Percentiles rank a stretch among this genome's conserved stretches.
These are phyloP conservation scores for Fraxinus angustifolia DNA, from an alignment of 305 asterid species.

Conservation along the genomic window DNA sequence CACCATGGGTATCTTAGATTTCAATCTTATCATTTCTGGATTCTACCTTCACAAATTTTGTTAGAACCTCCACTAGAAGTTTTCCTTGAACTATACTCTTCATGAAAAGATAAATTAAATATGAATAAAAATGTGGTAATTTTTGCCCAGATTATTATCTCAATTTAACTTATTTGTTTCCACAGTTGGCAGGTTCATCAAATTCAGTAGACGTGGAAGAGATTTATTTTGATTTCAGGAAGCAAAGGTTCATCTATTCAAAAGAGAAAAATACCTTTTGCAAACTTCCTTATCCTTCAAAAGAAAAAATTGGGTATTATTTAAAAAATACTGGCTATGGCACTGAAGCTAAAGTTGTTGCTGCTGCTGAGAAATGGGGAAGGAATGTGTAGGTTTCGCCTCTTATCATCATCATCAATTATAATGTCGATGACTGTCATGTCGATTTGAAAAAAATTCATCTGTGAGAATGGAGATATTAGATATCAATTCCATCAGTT, in stretches of 20 bases:
- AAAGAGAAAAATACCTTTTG: slow-evolving; percentile 61
- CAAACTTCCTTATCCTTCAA: slow-evolving; percentile 89
- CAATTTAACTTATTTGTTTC: slow-evolving; percentile 19
- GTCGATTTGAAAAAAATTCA: slow-evolving; percentile 12
- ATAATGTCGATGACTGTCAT: not conserved
- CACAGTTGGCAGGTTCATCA: slow-evolving; percentile 70
- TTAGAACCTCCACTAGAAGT: not conserved
- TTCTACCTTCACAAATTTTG: slow-evolving; percentile 11
- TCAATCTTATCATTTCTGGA: not conserved
- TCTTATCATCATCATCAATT: not conserved
- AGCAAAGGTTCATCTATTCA: slow-evolving; percentile 85
- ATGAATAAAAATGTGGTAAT: slow-evolving; percentile 2
- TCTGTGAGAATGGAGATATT: slow-evolving; percentile 21
- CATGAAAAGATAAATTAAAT: not conserved
- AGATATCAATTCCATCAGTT: slow-evolving; percentile 1
- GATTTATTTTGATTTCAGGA: slow-evolving; percentile 90
- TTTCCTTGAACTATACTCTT: slow-evolving; percentile 9
- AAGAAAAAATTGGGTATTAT: slow-evolving; percentile 83
- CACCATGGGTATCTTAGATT: slow-evolving; percentile 1
- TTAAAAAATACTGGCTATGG: slow-evolving; percentile 87
- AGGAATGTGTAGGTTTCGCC: slow-evolving; percentile 73
- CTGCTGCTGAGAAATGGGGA: slow-evolving; percentile 97
- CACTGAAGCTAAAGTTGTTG: slow-evolving; percentile 72
- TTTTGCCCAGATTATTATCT: slow-evolving; percentile 15
- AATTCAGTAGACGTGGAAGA: slow-evolving; percentile 54